Percentiles rank a stretch among this genome's conserved stretches.
These are phyloP conservation scores for Alternaria ventricosa DNA, from an alignment of 2,329 filamentous ascomycete genomes.

Conservation along the genomic window DNA sequence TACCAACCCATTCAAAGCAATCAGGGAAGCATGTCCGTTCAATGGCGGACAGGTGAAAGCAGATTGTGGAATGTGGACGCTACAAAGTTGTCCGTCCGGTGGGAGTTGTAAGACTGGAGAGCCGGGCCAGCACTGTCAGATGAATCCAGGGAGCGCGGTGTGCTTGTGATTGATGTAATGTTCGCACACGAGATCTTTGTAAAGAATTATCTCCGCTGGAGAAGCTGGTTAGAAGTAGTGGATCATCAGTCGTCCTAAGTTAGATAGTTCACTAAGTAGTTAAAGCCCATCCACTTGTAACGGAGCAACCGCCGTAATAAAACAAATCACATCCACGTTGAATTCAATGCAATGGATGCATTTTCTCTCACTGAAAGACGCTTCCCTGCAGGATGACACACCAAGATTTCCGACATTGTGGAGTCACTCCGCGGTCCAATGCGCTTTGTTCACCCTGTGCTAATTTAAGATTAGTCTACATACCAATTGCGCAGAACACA, in stretches of 20 bases:
- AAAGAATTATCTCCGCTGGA: not conserved
- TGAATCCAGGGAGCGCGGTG: not conserved
- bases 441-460: not conserved
- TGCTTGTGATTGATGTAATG: not conserved
- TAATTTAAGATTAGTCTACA: not conserved
- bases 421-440: not conserved
- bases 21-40: not conserved
- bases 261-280: not conserved
- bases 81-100: not conserved
- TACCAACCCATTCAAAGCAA: not conserved
- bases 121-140: not conserved
- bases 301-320: not conserved
- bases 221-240: not conserved
- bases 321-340: not conserved
- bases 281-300: not conserved
- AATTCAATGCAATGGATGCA: not conserved
- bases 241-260: not conserved
- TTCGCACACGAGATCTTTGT: not conserved
- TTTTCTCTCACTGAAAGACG: not conserved
- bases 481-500: not conserved
- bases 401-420: not conserved
- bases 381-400: not conserved
- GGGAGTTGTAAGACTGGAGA: not conserved
- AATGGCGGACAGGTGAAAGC: not conserved
- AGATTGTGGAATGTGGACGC: not conserved